Evolutionary conservation across 1,284 basidiomycete species (phyloP).

Genomic region (Leccinum angustisporum): DNA sequence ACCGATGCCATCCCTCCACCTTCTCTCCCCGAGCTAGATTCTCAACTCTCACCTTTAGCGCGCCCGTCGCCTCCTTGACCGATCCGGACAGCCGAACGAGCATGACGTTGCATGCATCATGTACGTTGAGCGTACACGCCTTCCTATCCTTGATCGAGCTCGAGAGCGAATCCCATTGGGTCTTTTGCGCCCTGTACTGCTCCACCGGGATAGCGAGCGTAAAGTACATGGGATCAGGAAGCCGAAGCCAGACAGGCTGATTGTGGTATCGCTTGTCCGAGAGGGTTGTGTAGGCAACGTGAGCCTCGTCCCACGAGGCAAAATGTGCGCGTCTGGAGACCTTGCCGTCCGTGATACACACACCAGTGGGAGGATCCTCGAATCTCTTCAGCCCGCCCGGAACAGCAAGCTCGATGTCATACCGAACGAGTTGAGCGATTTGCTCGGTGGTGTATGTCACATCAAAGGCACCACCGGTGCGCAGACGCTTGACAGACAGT

Average conservation of each 20-base stretch:
- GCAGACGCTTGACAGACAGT: slow-evolving; percentile 25
- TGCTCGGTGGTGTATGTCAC: neutral
- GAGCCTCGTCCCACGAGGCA: slow-evolving; percentile 47
- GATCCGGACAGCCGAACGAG: slow-evolving; percentile 34
- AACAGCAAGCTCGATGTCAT: slow-evolving; percentile 22
- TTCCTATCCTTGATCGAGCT: slow-evolving; percentile 35
- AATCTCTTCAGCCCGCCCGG: slow-evolving; percentile 18
- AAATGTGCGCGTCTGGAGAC: slow-evolving; percentile 43
- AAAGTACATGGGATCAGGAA: slow-evolving; percentile 48
- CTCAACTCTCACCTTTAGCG: slow-evolving; percentile 58
- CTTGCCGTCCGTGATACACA: slow-evolving; percentile 25
- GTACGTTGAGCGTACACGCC: slow-evolving; percentile 29
- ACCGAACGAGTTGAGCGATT: slow-evolving; percentile 15
- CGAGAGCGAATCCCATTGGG: slow-evolving; percentile 45
- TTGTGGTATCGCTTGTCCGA: slow-evolving; percentile 30
- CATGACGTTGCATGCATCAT: slow-evolving; percentile 22
- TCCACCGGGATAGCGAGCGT: slow-evolving; percentile 43
- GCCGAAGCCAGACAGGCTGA: slow-evolving; percentile 35
- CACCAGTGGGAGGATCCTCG: slow-evolving; percentile 19
- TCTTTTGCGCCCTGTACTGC: slow-evolving; percentile 52
- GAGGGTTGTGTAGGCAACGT: slow-evolving; percentile 37
- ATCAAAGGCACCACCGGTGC: neutral
- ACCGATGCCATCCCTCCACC: slow-evolving; percentile 49
- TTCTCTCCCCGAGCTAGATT: slow-evolving; percentile 49
- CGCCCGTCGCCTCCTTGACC: slow-evolving; percentile 49